Evolutionary conservation across 345 rosid species (phyloP).

Genomic region (Bruguiera sexangula): DNA sequence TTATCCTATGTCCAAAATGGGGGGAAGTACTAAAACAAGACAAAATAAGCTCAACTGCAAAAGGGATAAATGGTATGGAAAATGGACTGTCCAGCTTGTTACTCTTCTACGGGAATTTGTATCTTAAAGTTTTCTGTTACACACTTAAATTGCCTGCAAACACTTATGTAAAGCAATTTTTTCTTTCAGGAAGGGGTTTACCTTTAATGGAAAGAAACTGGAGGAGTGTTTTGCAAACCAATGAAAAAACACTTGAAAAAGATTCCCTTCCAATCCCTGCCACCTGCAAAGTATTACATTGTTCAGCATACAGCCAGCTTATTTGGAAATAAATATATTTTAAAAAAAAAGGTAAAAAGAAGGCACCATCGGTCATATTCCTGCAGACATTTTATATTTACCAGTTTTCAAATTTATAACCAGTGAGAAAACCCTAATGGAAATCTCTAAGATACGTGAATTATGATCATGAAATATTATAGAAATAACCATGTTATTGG

Average conservation of each 20-base stretch:
- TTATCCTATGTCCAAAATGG: constrained; percentile 5
- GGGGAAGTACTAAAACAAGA: not conserved
- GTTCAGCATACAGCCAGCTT: constrained; percentile 10
- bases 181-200: constrained; percentile 14
- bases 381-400: constrained; percentile 3
- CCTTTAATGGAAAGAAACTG: constrained; percentile 66
- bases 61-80: not conserved
- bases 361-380: not conserved
- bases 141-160: too few species aligned
- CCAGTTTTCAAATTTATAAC: constrained; percentile 3
- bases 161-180: not conserved
- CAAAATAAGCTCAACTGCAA: not conserved
- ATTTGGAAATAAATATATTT: not conserved
- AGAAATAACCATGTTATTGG: too few species aligned
- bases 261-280: constrained; percentile 52
- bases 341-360: not conserved
- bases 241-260: constrained; percentile 41
- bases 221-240: constrained; percentile 63
- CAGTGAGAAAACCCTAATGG: constrained; percentile 2
- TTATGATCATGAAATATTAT: too few species aligned
- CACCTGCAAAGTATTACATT: constrained; percentile 46
- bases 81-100: constrained; percentile 2
- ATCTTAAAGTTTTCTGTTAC: not conserved
- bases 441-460: not conserved
- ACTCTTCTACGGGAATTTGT: constrained; percentile 1